Evolutionary conservation across 2,329 filamentous ascomycete genomes (phyloP).

Genomic region (Ophiocordyceps camponoti-saundersi): DNA sequence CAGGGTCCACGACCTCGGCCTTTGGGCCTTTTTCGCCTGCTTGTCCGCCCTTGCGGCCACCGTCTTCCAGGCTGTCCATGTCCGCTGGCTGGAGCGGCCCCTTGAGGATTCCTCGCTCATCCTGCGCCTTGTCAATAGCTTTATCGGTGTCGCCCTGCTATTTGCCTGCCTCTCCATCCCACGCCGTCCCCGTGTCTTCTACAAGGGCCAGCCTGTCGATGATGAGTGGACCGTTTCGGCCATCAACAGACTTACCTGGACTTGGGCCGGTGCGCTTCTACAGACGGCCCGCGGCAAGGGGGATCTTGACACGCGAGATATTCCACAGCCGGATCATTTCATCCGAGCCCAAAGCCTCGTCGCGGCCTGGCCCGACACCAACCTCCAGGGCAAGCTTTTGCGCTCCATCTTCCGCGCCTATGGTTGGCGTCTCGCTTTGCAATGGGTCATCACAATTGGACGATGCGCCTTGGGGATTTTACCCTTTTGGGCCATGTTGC

Average conservation of each 20-base stretch:
- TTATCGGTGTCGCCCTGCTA: constrained; percentile 24
- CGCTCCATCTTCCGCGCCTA: constrained; percentile 42
- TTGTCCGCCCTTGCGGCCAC: constrained; percentile 24
- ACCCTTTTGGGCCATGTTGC: constrained; percentile 52
- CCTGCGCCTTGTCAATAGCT: constrained; percentile 27
- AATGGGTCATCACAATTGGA: constrained; percentile 38
- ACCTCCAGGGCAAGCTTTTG: constrained; percentile 38
- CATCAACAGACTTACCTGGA: constrained; percentile 45
- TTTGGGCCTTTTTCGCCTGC: constrained; percentile 31
- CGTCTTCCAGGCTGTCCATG: constrained; percentile 25
- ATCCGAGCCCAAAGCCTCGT: constrained; percentile 33
- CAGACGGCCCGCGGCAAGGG: constrained; percentile 36
- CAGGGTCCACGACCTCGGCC: constrained; percentile 33
- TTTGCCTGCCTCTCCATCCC: constrained; percentile 39
- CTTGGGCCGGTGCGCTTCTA: constrained; percentile 43
- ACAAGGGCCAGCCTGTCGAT: constrained; percentile 43
- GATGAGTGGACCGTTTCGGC: constrained; percentile 42
- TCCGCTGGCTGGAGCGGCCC: constrained; percentile 13
- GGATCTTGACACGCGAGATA: constrained; percentile 42
- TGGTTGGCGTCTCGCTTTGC: constrained; percentile 33
- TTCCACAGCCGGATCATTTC: constrained; percentile 41
- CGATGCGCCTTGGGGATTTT: constrained; percentile 45
- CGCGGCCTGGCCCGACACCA: constrained; percentile 28
- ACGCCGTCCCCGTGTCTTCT: constrained; percentile 50
- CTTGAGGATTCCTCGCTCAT: constrained; percentile 24